These are phyloP conservation scores for sorghum (Sorghum bicolor) DNA, from an alignment of 176 grass and related monocot genomes.

Conservation along the genomic window DNA sequence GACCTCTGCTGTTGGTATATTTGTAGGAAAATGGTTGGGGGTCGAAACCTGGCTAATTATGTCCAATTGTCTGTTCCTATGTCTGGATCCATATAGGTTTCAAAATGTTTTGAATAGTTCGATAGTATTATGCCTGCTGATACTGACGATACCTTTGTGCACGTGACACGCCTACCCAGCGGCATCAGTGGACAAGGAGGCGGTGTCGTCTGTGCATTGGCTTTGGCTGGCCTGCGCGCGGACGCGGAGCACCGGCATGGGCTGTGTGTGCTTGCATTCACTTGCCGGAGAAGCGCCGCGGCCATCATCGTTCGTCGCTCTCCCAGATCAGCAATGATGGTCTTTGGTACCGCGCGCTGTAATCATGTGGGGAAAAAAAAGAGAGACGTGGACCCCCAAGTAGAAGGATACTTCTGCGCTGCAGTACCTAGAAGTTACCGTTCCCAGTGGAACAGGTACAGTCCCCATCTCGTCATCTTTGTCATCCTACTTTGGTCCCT, in stretches of 20 bases:
- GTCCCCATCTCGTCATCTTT: background rate
- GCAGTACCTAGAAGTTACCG: conserved; percentile 10
- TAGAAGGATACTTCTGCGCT: background rate
- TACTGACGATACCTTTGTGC: conserved; percentile 1
- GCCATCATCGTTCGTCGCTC: conserved; percentile 2
- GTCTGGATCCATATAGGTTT: conserved; percentile 23
- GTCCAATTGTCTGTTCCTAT: conserved; percentile 12
- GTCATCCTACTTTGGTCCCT: conserved; percentile 1
- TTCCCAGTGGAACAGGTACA: conserved; percentile 3
- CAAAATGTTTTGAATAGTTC: conserved; percentile 36
- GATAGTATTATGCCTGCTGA: background rate
- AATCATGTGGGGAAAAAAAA: conserved; percentile 11
- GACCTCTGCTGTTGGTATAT: background rate
- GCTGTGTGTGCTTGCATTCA: conserved; percentile 27
- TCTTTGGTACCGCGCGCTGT: background rate
- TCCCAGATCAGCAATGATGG: conserved; percentile 31
- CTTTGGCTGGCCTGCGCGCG: background rate
- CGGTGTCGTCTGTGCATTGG: background rate
- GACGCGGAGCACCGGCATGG: conserved; percentile 6
- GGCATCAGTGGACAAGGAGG: background rate
- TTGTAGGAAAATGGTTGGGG: background rate
- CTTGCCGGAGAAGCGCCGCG: conserved; percentile 33
- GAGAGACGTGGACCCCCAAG: conserved; percentile 9
- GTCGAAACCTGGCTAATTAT: background rate
- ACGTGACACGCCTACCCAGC: conserved; percentile 25